A percentile compares a stretch with the other conserved stretches of the same genome.
These are phyloP conservation scores for Penicillium argentinense DNA, from an alignment of 495 filamentous ascomycete species.

Conservation along the genomic window DNA sequence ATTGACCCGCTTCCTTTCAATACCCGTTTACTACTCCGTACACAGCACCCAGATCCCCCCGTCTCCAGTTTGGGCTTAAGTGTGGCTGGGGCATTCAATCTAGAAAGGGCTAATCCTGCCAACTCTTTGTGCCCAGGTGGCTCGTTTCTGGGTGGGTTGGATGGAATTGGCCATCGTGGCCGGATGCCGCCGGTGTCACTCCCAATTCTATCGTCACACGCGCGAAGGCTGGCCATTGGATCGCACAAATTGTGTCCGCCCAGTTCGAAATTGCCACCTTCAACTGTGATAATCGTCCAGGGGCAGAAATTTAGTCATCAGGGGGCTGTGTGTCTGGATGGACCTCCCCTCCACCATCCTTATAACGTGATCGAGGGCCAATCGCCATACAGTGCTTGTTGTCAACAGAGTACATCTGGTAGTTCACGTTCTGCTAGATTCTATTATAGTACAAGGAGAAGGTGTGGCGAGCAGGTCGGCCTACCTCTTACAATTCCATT, in stretches of 20 bases:
- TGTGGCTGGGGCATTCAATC: constrained; percentile 18
- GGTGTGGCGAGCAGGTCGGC: no score
- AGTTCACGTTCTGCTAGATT: neutral
- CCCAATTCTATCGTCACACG: no score
- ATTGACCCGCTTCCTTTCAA: constrained; percentile 7
- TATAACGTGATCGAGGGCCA: constrained; percentile 3
- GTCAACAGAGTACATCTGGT: neutral
- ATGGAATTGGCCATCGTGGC: neutral
- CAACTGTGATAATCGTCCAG: constrained; percentile 5
- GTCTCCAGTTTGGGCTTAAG: constrained; percentile 13
- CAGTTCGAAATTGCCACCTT: constrained; percentile 6
- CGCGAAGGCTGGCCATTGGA: no score
- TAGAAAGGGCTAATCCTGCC: neutral
- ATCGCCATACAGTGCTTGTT: constrained; percentile 3
- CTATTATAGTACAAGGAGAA: no score
- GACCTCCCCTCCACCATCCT: neutral
- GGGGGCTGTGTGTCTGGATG: constrained; percentile 5
- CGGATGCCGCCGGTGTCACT: neutral
- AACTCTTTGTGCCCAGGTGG: neutral
- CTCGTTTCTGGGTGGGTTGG: neutral
- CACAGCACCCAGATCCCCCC: constrained; percentile 6
- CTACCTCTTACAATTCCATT: no score
- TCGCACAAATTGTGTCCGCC: neutral
- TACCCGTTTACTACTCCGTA: constrained; percentile 10
- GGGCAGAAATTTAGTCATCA: constrained; percentile 9